These are phyloP conservation scores for Casaregolazyma lundiana DNA, from an alignment of 1,139 yeast species.

Conservation along the genomic window DNA sequence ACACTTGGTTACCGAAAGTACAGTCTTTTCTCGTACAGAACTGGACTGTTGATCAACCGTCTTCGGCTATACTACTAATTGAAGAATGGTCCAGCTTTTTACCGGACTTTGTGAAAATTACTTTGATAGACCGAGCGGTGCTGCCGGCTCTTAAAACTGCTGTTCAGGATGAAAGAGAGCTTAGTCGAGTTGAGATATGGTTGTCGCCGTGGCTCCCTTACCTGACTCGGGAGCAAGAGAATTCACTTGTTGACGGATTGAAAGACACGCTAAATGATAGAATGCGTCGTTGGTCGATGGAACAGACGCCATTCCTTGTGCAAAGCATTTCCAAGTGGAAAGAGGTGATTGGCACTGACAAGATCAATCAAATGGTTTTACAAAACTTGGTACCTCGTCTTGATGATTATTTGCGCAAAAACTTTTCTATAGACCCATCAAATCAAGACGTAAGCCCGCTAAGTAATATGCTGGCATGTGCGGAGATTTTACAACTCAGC, in stretches of 20 bases:
- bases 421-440: slow-evolving; percentile 31
- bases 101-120: slow-evolving; percentile 32
- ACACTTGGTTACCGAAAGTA: slow-evolving; percentile 37
- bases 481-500: slow-evolving; percentile 13
- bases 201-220: slow-evolving; percentile 45
- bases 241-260: slow-evolving; percentile 29
- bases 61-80: slow-evolving; percentile 28
- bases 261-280: slow-evolving; percentile 31
- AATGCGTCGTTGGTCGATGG: slow-evolving; percentile 36
- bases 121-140: slow-evolving; percentile 31
- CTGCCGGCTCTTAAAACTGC: slow-evolving; percentile 37
- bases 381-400: slow-evolving; percentile 35
- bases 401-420: slow-evolving; percentile 24
- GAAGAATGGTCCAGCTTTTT: slow-evolving; percentile 44
- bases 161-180: slow-evolving; percentile 36
- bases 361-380: slow-evolving; percentile 26
- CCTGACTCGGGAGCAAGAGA: slow-evolving; percentile 23
- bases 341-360: slow-evolving; percentile 36
- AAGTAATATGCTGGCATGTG: slow-evolving; percentile 18
- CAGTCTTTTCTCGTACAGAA: slow-evolving; percentile 27
- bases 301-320: slow-evolving; percentile 23
- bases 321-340: slow-evolving; percentile 37
- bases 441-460: slow-evolving; percentile 27
- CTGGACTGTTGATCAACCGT: slow-evolving; percentile 33
- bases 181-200: slow-evolving; percentile 37